A percentile compares a stretch with the other conserved stretches of the same genome.
phyloP scores from a whole-genome alignment of 2,329 filamentous ascomycete species.

The Neofusicoccum kwambonambiense region DNA sequence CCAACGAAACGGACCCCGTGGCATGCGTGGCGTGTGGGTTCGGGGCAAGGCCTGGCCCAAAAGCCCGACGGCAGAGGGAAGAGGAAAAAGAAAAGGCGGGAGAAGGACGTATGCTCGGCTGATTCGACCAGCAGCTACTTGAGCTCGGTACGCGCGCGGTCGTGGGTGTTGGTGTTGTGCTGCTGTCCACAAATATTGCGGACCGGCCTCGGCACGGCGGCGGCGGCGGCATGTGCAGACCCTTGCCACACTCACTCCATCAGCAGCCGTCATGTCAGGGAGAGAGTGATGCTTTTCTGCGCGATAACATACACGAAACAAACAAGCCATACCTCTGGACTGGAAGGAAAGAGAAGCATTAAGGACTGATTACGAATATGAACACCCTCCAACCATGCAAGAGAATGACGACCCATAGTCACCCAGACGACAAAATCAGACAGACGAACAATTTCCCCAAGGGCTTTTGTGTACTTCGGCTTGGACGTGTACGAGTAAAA shows the following conservation, averaged over 20 bases:
- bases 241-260: conserved; percentile 4
- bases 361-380: conserved; percentile 5
- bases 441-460: neutral
- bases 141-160: neutral
- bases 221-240: conserved; percentile 1
- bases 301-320: conserved; percentile 10
- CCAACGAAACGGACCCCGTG: neutral
- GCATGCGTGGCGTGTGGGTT: neutral
- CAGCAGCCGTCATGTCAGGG: conserved; percentile 8
- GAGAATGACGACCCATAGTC: neutral
- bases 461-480: conserved; percentile 12
- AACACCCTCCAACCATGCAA: conserved; percentile 3
- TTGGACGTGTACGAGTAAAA: conserved; percentile 13
- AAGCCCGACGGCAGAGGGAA: neutral
- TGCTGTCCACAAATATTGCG: neutral
- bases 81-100: neutral
- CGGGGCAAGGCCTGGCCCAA: neutral
- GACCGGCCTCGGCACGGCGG: neutral
- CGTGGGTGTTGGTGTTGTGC: conserved; percentile 1
- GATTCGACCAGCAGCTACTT: neutral
- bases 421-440: conserved; percentile 5
- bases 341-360: neutral
- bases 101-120: neutral
- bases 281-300: conserved; percentile 11
- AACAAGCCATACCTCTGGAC: neutral